Percentiles rank a stretch among this genome's conserved stretches.
These are phyloP conservation scores for Pyrenophora teres DNA, from an alignment of 2,329 filamentous ascomycete genomes.

Conservation along the genomic window DNA sequence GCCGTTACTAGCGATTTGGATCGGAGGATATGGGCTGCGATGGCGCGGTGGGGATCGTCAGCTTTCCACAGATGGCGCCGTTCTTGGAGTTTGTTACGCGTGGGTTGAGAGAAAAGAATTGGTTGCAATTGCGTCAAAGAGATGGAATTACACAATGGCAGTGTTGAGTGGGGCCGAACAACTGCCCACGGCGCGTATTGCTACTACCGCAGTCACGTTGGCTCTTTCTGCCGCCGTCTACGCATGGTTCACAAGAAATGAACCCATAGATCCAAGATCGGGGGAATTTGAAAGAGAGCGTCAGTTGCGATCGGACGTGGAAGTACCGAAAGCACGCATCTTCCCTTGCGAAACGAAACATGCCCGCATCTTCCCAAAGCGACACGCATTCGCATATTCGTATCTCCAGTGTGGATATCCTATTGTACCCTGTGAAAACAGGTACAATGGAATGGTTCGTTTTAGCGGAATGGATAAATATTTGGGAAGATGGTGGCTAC, in stretches of 20 bases:
- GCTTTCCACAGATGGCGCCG: constrained; percentile 25
- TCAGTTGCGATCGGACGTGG: constrained; percentile 15
- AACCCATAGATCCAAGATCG: background rate
- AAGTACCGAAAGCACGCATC: constrained; percentile 51
- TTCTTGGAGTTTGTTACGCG: constrained; percentile 18
- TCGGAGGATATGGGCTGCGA: constrained; percentile 21
- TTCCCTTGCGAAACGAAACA: constrained; percentile 71
- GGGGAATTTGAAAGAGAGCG: background rate
- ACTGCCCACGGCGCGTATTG: constrained; percentile 4
- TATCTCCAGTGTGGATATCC: constrained; percentile 73
- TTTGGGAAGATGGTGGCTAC: constrained; percentile 59
- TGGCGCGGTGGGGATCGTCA: constrained; percentile 23
- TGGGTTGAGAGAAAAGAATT: constrained; percentile 17
- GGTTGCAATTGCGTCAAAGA: constrained; percentile 6
- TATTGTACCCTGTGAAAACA: constrained; percentile 62
- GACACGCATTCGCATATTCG: constrained; percentile 70
- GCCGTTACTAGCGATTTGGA: constrained; percentile 31
- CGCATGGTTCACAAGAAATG: background rate
- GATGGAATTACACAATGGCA: constrained; percentile 18
- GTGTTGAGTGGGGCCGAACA: constrained; percentile 2
- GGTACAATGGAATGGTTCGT: constrained; percentile 17
- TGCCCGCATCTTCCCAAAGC: constrained; percentile 67
- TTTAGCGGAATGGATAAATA: constrained; percentile 28
- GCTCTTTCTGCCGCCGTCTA: constrained; percentile 10
- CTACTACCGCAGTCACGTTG: constrained; percentile 18